Base-by-base conservation (phyloP, 371 early-diverging fungal genomes). In the Mortierella sp. region DNA sequence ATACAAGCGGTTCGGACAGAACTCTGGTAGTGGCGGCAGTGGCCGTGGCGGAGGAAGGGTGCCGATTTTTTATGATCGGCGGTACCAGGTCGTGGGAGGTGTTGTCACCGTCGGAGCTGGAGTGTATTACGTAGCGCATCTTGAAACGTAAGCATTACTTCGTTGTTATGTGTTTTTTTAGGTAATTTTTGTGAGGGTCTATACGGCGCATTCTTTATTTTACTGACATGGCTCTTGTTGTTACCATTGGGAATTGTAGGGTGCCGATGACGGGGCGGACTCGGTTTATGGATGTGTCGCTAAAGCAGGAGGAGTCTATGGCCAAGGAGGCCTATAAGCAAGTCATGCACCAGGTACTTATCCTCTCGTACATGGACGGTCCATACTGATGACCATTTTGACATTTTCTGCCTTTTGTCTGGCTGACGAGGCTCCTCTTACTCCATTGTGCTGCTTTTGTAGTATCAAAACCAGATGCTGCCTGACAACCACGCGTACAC, bases 301-400 rank as follows among this genome's bases (percentile, higher is more conserved):
- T 89, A 2, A 71, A 83, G 21, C 92, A 92, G 70, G 94, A 95
- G 84, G 92, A 93, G 87, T 86, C 88, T 10, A 90, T 94, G 90
- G 91, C 94, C 8, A 90, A 92, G 55, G 91, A 93, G 72, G 95
- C 96, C 0, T 96, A 95, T 75, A 56, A 89, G 11, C 92, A 94
- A 80, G 91, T 96, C 18, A 92, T 97, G 92, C 56, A 55, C 7
- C 73, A 81, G 84, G 87, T 81, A 56, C 27, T 16, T 46, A 49
- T 21, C 16, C 41, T 41, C 41, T 51, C 16, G 51, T 18, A 51
- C 51, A 5, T 21, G 41, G 41, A 41, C 41, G 41, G 41, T 7
- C 7, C 41, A 41, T 41, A 41, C 41, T 7, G 41, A 41, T 41
- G 41, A 41, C 41, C 41, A 41, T 41, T 41, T 41, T 41, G 41